Evolutionary conservation across 352 stramenopile species (phyloP).

Genomic region (Lagenidium sp.): DNA sequence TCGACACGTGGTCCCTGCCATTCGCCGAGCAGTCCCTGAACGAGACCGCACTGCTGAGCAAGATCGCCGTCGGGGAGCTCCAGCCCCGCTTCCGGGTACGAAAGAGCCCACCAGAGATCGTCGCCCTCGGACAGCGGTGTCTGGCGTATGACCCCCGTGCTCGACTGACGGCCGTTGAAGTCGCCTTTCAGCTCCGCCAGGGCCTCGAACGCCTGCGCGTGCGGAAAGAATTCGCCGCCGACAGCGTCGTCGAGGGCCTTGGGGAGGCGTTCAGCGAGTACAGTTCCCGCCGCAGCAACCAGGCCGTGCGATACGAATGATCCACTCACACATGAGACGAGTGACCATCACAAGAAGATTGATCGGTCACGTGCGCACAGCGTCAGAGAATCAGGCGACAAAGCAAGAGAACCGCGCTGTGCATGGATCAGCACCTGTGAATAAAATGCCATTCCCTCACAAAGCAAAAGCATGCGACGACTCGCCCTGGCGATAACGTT

Average conservation of each 20-base stretch:
- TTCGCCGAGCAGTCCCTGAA: slow-evolving; percentile 26
- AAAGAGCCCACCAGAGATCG: slow-evolving; percentile 14
- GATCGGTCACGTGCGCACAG: too few relatives aligned
- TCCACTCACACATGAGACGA: too few relatives aligned
- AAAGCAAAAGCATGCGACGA: too few relatives aligned
- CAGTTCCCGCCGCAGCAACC: too few relatives aligned
- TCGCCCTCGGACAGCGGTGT: slow-evolving; percentile 25
- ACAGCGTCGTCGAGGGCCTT: not conserved
- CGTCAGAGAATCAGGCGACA: too few relatives aligned
- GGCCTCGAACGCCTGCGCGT: too few relatives aligned
- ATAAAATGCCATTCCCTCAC: too few relatives aligned
- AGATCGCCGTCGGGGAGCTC: slow-evolving; percentile 18
- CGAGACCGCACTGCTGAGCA: slow-evolving; percentile 31
- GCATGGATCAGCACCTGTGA: too few relatives aligned
- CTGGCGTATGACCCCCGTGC: slow-evolving; percentile 18
- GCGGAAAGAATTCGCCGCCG: not conserved
- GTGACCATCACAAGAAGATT: too few relatives aligned
- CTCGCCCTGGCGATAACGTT: too few relatives aligned
- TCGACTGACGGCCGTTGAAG: slow-evolving; percentile 26
- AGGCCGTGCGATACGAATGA: too few relatives aligned
- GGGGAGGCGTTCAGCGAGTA: not conserved
- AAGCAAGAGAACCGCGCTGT: too few relatives aligned
- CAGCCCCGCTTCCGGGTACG: slow-evolving; percentile 16
- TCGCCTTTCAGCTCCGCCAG: slow-evolving; percentile 27
- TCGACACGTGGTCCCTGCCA: slow-evolving; percentile 31